Evolutionary conservation across 2,329 filamentous ascomycete species (phyloP), one percentile per base, ranked within the genome.

Genomic region (Onygenales sp.): DNA sequence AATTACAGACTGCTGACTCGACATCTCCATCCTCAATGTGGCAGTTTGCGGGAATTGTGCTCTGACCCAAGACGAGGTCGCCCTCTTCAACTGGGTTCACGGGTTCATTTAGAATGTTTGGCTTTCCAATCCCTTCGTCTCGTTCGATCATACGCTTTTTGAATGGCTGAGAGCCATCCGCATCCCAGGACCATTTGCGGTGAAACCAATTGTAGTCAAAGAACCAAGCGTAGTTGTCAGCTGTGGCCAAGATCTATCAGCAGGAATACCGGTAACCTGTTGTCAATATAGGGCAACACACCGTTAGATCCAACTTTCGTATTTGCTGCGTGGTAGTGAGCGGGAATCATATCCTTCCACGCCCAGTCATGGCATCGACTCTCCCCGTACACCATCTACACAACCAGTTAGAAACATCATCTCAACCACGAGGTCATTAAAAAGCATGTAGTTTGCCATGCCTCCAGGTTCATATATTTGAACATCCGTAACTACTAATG

Each of bases 211-310:
- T 54, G 46, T 54, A 54, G 46, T 2, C 51, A 36, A 54, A 54
- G 21, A 50, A 54, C 46, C 46, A 54, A 33, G 52, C 52, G 33
- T 54, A 54, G 36, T 43, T 54, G 32, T 54, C 52, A 33, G 52
- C 45, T 54, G 13, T 46, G 36, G 14, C 11, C 13, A 3, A 33
- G 14, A 32, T 53, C 21, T n/a, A 21, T 44, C 14, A 51, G 39
- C 9, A 39, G 3, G 3, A 27, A 39, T 7, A 39, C 36, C 36
- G 3, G 3, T 27, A 27, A 5, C 21, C 5, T 27, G 21, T 27
- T 27, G 21, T 27, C 5, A 27, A 27, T 9, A 39, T 39, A 9
- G 13, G 13, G 9, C 36, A 39, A 39, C 36, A 32, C 39, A 35
- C 42, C 42, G 7, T 13, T 32, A 3, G 0, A 6, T 44, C 36